These are phyloP conservation scores for Nemania sp. DNA, from an alignment of 2,329 filamentous ascomycete species.

Conservation along the genomic window DNA sequence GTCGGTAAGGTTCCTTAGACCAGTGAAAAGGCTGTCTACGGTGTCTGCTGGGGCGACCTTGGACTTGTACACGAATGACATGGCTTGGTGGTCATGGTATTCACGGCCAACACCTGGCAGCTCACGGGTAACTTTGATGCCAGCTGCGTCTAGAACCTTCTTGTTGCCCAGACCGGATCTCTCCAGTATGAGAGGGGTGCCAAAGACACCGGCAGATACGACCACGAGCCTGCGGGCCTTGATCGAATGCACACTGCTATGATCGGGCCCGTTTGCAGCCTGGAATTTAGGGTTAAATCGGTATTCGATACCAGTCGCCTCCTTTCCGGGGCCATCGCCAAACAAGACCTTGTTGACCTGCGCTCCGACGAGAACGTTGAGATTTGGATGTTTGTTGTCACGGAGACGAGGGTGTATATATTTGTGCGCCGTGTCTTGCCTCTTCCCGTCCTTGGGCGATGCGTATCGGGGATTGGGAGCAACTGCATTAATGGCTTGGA, in stretches of 20 bases:
- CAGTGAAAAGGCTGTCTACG: not conserved
- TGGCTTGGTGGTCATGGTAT: not conserved
- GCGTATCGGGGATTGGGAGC: too few relatives aligned
- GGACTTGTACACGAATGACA: not conserved
- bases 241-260: not conserved
- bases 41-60: not conserved
- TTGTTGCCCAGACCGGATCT: not conserved
- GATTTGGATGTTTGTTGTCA: slow-evolving; percentile 33
- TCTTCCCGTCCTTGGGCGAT: slow-evolving; percentile 26
- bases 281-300: not conserved
- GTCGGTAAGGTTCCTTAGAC: not conserved
- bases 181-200: not conserved
- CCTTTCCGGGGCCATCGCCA: slow-evolving; percentile 42
- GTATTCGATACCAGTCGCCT: slow-evolving; percentile 55
- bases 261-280: too few relatives aligned
- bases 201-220: not conserved
- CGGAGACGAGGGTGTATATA: slow-evolving; percentile 34
- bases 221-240: not conserved
- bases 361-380: slow-evolving; percentile 36
- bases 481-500: too few relatives aligned
- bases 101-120: not conserved
- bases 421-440: slow-evolving; percentile 31
- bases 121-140: not conserved
- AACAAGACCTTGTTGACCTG: slow-evolving; percentile 52
- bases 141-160: not conserved